Percentiles rank a stretch among this genome's conserved stretches.
phyloP scores from a whole-genome alignment of 2,329 filamentous ascomycete species.

The Emericellopsis atlantica region DNA sequence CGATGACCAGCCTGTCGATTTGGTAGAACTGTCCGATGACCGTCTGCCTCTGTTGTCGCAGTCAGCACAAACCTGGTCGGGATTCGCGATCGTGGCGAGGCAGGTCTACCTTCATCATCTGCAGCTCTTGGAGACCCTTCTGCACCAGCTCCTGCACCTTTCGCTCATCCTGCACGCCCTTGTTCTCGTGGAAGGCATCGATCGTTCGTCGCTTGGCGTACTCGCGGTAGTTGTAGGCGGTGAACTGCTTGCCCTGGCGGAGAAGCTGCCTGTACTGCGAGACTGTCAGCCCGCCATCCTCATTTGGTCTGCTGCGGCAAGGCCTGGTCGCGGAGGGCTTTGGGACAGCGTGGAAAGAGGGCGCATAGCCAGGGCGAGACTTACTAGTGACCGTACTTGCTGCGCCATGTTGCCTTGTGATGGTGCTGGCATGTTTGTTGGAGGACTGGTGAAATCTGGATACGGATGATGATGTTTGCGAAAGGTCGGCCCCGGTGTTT shows the following conservation, averaged over 20 bases:
- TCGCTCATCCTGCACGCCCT: slow-evolving; percentile 57
- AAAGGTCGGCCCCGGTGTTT: too few species aligned
- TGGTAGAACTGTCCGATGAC: slow-evolving; percentile 92
- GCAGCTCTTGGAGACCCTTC: slow-evolving; percentile 74
- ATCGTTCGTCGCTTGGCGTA: slow-evolving; percentile 84
- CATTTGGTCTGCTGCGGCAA: background rate
- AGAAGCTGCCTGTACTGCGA: slow-evolving; percentile 80
- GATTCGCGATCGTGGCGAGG: background rate
- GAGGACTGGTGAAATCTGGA: too few species aligned
- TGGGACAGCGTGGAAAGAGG: background rate
- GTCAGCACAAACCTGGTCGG: background rate
- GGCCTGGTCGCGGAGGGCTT: too few species aligned
- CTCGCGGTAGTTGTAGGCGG: slow-evolving; percentile 94
- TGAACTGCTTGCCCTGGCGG: slow-evolving; percentile 75
- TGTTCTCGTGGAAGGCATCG: slow-evolving; percentile 81
- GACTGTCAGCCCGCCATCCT: background rate
- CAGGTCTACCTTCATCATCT: slow-evolving; percentile 68
- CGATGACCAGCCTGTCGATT: slow-evolving; percentile 80
- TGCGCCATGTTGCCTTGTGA: slow-evolving; percentile 42
- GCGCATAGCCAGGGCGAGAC: slow-evolving; percentile 10
- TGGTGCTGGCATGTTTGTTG: slow-evolving; percentile 10
- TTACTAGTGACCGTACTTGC: slow-evolving; percentile 43
- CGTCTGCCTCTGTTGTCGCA: slow-evolving; percentile 64
- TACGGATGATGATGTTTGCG: too few species aligned
- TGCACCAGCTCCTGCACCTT: slow-evolving; percentile 81